Base-by-base conservation (phyloP, 331 rosid species). In the Acacia pycnantha region DNA sequence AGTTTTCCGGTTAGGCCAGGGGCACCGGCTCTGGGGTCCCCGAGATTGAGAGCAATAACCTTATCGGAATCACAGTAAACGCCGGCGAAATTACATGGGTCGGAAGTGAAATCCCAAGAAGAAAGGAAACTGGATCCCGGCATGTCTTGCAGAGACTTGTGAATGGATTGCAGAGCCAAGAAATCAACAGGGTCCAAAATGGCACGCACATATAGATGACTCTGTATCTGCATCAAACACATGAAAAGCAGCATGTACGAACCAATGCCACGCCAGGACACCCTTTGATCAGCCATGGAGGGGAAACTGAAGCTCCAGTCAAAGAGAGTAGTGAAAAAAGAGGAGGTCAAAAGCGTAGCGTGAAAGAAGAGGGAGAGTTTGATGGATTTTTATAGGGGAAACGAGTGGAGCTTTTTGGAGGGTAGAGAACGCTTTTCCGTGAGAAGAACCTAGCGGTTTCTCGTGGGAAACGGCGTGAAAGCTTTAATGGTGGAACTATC, bases 91-190 rank as follows among this genome's bases (percentile, higher is more conserved):
- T 77, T 89, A 70, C 99, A 96, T 0, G 99, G 99, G 80, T 96
- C 99, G 9, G 97, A 85, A 11, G 99, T 96, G 90, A 96, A 96
- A 80, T 96, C 99, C 99, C 99, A 96, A 21, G 98, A 88, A 1
- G 95, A 73, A 44, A 96, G 91, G 83, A 92, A 96, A 46, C 79
- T 85, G 1, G 99, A 96, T 16, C 97, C 99, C 0, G 98, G 98
- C 90, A 94, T 76, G 80, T 96, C 99, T 1, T 90, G 66, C 0
- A 96, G 87, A 26, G 89, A 85, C 82, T 92, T 96, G 3, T 90
- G 87, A 76, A 94, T 89, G 1, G 98, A 91, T 84, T 96, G 99
- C 43, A 96, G 88, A 40, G 99, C 94, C 73, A 96, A 84, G 81
- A 96, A 96, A 87, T 96, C 99, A 18, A 86, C 76, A 0, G 99